phyloP scores from a whole-genome alignment of 257 asterid genomes.

The Leonotis leonurus region DNA sequence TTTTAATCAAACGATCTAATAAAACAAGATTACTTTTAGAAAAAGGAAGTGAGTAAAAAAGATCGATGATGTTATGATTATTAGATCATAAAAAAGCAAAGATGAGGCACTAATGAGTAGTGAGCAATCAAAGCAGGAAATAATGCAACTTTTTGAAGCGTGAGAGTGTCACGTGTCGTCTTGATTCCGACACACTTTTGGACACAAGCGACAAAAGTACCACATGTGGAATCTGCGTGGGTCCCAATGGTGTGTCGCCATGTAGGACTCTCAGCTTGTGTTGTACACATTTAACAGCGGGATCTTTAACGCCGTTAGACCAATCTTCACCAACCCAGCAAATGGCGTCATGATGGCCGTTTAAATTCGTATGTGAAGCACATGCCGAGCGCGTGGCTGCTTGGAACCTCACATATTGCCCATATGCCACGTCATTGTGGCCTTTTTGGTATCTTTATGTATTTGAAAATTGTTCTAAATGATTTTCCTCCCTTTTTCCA shows the following conservation, averaged over 20 bases:
- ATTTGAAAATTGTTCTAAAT: neutral
- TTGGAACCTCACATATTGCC: conserved; percentile 8
- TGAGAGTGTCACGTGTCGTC: conserved; percentile 33
- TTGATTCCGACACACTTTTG: conserved; percentile 40
- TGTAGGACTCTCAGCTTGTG: conserved; percentile 7
- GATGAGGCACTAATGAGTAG: neutral
- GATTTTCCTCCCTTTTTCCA: neutral
- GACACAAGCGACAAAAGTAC: neutral
- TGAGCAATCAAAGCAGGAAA: neutral
- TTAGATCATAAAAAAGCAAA: neutral
- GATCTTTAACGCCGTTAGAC: conserved; percentile 14
- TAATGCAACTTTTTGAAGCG: conserved; percentile 20
- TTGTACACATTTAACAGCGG: neutral
- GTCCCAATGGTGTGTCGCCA: conserved; percentile 18
- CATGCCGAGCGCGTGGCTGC: conserved; percentile 23
- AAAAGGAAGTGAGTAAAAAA: too few species aligned
- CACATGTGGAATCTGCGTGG: conserved; percentile 13
- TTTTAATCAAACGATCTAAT: too few species aligned
- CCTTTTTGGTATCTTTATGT: neutral
- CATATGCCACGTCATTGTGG: neutral
- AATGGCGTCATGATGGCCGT: conserved; percentile 19
- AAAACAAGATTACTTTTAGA: too few species aligned
- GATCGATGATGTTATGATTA: too few species aligned
- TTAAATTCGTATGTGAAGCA: conserved; percentile 13
- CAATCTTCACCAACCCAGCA: neutral